phyloP scores from a whole-genome alignment of 805 yeast species.

The Maudiozyma bulderi region DNA sequence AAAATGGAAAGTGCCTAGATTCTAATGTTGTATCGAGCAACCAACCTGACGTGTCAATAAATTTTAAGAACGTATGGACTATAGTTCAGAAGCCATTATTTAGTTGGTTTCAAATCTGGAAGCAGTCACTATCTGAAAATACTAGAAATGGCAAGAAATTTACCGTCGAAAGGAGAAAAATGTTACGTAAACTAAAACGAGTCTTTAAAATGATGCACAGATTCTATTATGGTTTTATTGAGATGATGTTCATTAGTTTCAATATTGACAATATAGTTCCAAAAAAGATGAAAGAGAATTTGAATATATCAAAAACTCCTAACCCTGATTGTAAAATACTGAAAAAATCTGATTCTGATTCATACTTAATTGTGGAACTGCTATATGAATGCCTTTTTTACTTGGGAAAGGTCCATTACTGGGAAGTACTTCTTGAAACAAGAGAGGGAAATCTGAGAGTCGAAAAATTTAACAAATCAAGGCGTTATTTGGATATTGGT shows the following conservation, averaged over 20 bases:
- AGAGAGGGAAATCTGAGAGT: background rate
- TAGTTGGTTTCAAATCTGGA: conserved; percentile 1
- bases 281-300: background rate
- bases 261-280: conserved; percentile 9
- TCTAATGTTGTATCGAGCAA: background rate
- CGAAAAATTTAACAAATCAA: conserved; percentile 2
- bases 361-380: background rate
- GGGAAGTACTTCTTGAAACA: conserved; percentile 1
- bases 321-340: background rate
- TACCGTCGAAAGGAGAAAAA: conserved; percentile 46
- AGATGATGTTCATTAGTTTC: conserved; percentile 5
- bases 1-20: background rate
- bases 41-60: background rate
- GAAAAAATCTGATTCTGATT: background rate
- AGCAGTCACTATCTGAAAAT: conserved; percentile 7
- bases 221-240: conserved; percentile 39
- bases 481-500: conserved; percentile 5
- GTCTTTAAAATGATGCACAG: conserved; percentile 37
- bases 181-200: conserved; percentile 42
- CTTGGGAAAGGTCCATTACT: conserved; percentile 3
- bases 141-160: background rate
- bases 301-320: conserved; percentile 4
- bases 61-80: background rate
- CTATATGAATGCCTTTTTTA: conserved; percentile 2
- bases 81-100: background rate